Base-by-base conservation (phyloP, 148 eudicot genomes). In the Camellia japonica region DNA sequence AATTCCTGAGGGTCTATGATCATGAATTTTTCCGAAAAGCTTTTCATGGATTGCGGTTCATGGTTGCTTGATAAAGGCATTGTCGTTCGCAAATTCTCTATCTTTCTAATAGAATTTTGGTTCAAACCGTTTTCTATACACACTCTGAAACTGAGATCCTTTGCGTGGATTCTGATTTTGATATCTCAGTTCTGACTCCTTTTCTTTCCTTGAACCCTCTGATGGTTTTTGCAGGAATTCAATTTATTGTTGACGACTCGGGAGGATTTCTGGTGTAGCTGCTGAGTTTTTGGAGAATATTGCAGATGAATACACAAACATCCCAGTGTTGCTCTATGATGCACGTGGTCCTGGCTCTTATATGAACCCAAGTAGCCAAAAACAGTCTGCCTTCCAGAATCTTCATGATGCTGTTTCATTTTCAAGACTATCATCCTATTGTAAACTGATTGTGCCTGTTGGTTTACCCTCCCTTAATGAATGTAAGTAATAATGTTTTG, bases 201-300 rank as follows among this genome's bases (percentile, higher is more conserved):
- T 71, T 58, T n/a, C 47, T 56, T 82, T 55, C 68, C 72, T 49
- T 47, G 51, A 59, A 79, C 66, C 56, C 14, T 16, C 49, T 68
- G 44, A 54, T 80, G 14, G 4, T 67, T 71, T 54, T 84, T 82
- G 73, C 89, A 93, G 97, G 99, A 79, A 89, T 95, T 80, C 99
- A 95, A 89, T 92, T 83, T 84, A 54, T 93, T 68, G 90, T 91
- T 78, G 97, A 95, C 87, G 97, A 93, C 78, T 87, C 97, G 15
- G 97, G 98, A 77, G 99, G 99, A 14, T 95, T 95, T 90, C 97
- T 76, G 92, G 97, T 88, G 82, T 93, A 62, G 94, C 93, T 38
- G 93, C 88, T 67, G 94, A 91, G 77, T 87, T 95, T 81, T 76
- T 95, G 81, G 91, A 90, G 86, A 86, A 83, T 80, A 92, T 95